These are phyloP conservation scores for Metschnikowia orientalis DNA, from an alignment of 805 yeast genomes.

Conservation along the genomic window DNA sequence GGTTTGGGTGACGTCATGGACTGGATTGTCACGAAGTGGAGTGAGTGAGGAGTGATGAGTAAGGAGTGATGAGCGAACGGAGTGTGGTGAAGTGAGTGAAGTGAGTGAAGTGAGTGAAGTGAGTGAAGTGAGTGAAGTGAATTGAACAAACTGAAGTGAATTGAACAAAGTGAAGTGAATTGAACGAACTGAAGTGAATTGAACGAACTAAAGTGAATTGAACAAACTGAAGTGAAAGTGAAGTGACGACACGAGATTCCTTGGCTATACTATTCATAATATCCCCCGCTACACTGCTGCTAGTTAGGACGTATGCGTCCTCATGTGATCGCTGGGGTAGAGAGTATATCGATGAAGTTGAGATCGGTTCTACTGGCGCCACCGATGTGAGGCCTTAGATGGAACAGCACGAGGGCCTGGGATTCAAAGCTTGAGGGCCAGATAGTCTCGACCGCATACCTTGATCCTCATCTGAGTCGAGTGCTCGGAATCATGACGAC, in stretches of 20 bases:
- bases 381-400: constrained; percentile 65
- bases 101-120: too few species aligned
- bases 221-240: too few species aligned
- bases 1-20: constrained; percentile 24
- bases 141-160: too few species aligned
- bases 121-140: too few species aligned
- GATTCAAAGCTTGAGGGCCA: constrained; percentile 70
- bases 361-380: constrained; percentile 60
- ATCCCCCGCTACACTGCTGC: constrained; percentile 88
- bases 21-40: constrained; percentile 10
- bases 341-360: constrained; percentile 54
- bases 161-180: too few species aligned
- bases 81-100: too few species aligned
- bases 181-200: too few species aligned
- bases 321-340: constrained; percentile 61
- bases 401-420: constrained; percentile 59
- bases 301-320: constrained; percentile 72
- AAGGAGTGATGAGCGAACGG: too few species aligned
- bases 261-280: constrained; percentile 87
- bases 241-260: too few species aligned
- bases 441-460: constrained; percentile 48
- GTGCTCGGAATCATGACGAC: constrained; percentile 44
- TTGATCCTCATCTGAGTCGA: constrained; percentile 33
- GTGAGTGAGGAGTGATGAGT: too few species aligned
- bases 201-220: too few species aligned